Conservation (phyloP, 2,329 filamentous ascomycete genomes). For the Colletotrichum echinochloae region DNA sequence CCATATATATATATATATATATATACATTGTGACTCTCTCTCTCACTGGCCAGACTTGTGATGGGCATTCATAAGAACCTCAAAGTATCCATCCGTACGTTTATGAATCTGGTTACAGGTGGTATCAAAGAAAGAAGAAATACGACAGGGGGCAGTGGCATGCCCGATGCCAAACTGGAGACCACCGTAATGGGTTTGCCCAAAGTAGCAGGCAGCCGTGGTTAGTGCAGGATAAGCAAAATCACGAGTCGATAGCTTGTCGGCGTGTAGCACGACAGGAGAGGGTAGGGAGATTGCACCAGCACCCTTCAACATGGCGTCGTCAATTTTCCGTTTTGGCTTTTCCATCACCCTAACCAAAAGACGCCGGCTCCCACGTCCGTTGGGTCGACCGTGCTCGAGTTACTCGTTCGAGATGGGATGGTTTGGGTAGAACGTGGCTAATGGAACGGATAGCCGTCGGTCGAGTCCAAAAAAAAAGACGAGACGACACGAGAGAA, state of each 20-base stretch:
- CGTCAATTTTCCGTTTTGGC: neutral
- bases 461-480: constrained; percentile 1
- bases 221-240: constrained; percentile 4
- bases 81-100: too few species aligned
- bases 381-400: constrained; percentile 13
- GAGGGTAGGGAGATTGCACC: neutral
- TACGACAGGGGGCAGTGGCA: neutral
- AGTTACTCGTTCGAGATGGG: neutral
- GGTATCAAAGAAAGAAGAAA: neutral
- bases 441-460: constrained; percentile 10
- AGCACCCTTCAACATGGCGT: neutral
- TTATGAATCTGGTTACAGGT: too few species aligned
- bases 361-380: constrained; percentile 8
- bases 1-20: too few species aligned
- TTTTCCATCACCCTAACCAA: neutral
- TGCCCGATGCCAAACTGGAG: constrained; percentile 3
- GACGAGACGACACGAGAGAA: constrained; percentile 2
- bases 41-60: too few species aligned
- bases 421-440: constrained; percentile 13
- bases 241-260: constrained; percentile 11
- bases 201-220: neutral
- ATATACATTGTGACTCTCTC: too few species aligned
- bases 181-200: neutral
- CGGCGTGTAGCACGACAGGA: neutral
- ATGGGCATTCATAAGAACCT: too few species aligned